Percentiles rank a stretch among this genome's conserved stretches.
These are phyloP conservation scores for Clarkia xantiana DNA, from an alignment of 345 rosid species.

Conservation along the genomic window DNA sequence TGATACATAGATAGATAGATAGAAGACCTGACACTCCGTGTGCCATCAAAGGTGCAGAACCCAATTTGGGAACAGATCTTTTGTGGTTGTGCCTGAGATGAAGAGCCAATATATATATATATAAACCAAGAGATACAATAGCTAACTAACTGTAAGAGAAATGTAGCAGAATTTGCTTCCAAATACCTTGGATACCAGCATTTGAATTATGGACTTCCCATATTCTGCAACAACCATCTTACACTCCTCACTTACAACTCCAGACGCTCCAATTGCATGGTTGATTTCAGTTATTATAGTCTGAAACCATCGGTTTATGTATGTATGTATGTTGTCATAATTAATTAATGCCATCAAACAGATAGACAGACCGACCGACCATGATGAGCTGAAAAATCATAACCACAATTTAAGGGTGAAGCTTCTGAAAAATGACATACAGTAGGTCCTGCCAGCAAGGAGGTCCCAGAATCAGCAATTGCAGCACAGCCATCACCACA, in stretches of 20 bases:
- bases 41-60: slow-evolving; percentile 64
- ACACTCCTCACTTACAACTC: slow-evolving; percentile 61
- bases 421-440: slow-evolving; percentile 18
- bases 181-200: slow-evolving; percentile 43
- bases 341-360: neutral
- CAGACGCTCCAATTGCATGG: slow-evolving; percentile 79
- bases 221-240: slow-evolving; percentile 48
- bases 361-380: too few species aligned
- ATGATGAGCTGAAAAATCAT: too few species aligned
- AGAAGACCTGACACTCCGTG: slow-evolving; percentile 48
- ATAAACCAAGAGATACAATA: neutral
- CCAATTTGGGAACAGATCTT: slow-evolving; percentile 76
- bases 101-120: slow-evolving; percentile 1
- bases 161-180: slow-evolving; percentile 1
- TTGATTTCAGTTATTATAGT: slow-evolving; percentile 59
- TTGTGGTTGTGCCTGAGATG: slow-evolving; percentile 36
- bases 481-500: slow-evolving; percentile 56
- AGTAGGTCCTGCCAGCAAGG: slow-evolving; percentile 76
- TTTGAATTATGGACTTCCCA: slow-evolving; percentile 51
- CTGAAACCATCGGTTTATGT: slow-evolving; percentile 19
- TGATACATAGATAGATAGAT: neutral
- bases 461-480: slow-evolving; percentile 92
- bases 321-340: neutral
- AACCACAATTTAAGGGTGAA: too few species aligned
- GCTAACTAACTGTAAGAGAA: neutral